Base-by-base conservation (phyloP, 140 eudicot species). In the Oenanthe javanica region DNA sequence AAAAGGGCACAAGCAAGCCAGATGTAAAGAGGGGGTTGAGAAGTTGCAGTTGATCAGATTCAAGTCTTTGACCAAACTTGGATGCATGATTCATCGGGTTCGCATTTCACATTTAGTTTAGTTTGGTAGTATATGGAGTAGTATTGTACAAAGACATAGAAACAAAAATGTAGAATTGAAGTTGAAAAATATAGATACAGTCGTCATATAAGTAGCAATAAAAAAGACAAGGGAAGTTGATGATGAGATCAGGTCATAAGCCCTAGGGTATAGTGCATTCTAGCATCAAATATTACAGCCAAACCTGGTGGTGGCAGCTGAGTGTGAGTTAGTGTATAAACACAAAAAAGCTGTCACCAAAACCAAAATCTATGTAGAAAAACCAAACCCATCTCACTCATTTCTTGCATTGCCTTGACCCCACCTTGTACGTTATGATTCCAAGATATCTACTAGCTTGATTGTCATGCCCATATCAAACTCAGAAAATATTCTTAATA, bases 21-120 rank as follows among this genome's bases (percentile, higher is more conserved):
- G 36, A 70, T 36, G 75, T 31, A 38, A 79, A 79, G 83, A 21
- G 74, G 82, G 31, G 57, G 80, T 84, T 67, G 73, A 69, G 82
- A 64, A 87, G 84, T 81, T 90, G 79, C 85, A 86, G 86, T 86
- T 86, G 76, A 88, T 31, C 31, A 31, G 31, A 31, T 31, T 31
- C 31, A 31, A 31, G 31, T 31, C 31, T 31, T 31, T 31, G 31
- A 31, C 31, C 31, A 31, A 31, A 31, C 31, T 31, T 31, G 31
- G 31, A 31, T 31, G 31, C 31, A 31, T 31, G 14, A 43, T 45
- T 21, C 3, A 57, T 67, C 80, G 79, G 75, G 76, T 73, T 83
- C 43, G 66, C 79, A 50, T 25, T 73, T 48, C 23, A 14, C 42
- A 57, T 57, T 21, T 57, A 57, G 66, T 57, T 57, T 42, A n/a